Evolutionary conservation across 768 basidiomycete genomes (phyloP).

Genomic region (Xerocomus brunneocitrinus): DNA sequence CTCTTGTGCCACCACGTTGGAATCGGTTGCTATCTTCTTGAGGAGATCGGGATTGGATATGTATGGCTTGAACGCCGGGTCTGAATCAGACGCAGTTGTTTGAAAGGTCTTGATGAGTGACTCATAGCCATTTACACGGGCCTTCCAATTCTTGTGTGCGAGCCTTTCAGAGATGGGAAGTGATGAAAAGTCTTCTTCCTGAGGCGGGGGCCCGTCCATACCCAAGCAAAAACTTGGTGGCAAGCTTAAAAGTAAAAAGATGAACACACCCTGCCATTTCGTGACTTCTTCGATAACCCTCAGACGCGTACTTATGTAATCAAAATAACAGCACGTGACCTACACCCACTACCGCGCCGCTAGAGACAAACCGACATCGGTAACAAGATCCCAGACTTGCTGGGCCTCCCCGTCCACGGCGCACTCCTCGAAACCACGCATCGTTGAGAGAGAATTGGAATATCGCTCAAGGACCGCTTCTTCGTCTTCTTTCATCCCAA

Average conservation of each 20-base stretch:
- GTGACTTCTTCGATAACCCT: slow-evolving; percentile 8
- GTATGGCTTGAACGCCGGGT: slow-evolving; percentile 92
- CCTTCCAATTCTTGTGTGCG: slow-evolving; percentile 98
- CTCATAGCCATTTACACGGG: slow-evolving; percentile 90
- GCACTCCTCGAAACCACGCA: slow-evolving; percentile 38
- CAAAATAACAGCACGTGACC: slow-evolving; percentile 20
- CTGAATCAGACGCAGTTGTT: slow-evolving; percentile 85
- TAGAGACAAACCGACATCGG: slow-evolving; percentile 54
- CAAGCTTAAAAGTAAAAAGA: slow-evolving; percentile 10
- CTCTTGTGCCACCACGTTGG: slow-evolving; percentile 97
- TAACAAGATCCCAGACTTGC: slow-evolving; percentile 54
- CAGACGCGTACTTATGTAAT: slow-evolving; percentile 23
- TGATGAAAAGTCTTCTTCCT: slow-evolving; percentile 87
- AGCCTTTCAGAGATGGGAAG: slow-evolving; percentile 78
- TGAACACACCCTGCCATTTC: not conserved
- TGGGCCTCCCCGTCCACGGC: slow-evolving; percentile 49
- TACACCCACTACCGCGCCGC: slow-evolving; percentile 30
- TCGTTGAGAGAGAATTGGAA: slow-evolving; percentile 38
- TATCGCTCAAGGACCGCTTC: slow-evolving; percentile 52
- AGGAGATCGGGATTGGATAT: slow-evolving; percentile 69
- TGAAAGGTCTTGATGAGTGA: slow-evolving; percentile 82
- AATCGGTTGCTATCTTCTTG: slow-evolving; percentile 83
- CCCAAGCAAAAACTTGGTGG: slow-evolving; percentile 13
- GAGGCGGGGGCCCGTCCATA: slow-evolving; percentile 90
- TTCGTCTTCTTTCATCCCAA: slow-evolving; percentile 51